These are phyloP conservation scores for Sugiyamaella japonica DNA, from an alignment of 1,139 yeast species.

Conservation along the genomic window DNA sequence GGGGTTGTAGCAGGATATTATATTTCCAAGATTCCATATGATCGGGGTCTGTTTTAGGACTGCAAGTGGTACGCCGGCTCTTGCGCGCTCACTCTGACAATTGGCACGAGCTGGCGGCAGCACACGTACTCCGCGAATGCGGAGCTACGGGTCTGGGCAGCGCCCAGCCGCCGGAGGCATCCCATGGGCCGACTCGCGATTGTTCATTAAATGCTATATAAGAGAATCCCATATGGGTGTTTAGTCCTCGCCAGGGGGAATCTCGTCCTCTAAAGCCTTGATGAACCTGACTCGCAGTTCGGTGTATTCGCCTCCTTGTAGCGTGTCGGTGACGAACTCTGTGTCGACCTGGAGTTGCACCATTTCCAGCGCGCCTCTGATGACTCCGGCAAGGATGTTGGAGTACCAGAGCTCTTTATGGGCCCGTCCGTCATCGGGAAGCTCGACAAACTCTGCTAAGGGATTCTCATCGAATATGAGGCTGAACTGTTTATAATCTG, in stretches of 20 bases:
- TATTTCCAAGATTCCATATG: slow-evolving; percentile 10
- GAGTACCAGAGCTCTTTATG: slow-evolving; percentile 85
- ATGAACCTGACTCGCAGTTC: slow-evolving; percentile 74
- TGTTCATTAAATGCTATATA: slow-evolving; percentile 2
- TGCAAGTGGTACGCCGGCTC: too few species aligned
- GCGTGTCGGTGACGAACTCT: slow-evolving; percentile 70
- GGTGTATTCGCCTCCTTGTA: slow-evolving; percentile 81
- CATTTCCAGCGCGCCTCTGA: slow-evolving; percentile 92
- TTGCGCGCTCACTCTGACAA: too few species aligned
- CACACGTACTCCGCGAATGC: too few species aligned
- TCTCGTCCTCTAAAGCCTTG: slow-evolving; percentile 82
- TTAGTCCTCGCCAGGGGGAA: slow-evolving; percentile 94
- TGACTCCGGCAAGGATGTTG: slow-evolving; percentile 83
- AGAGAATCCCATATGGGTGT: background rate
- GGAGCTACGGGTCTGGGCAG: too few species aligned
- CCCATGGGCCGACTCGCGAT: too few species aligned
- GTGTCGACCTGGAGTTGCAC: slow-evolving; percentile 92
- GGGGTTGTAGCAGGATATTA: slow-evolving; percentile 24
- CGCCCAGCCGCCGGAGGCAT: too few species aligned
- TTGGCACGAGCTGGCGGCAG: too few species aligned
- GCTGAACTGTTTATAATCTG: slow-evolving; percentile 72
- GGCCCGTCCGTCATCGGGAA: slow-evolving; percentile 75
- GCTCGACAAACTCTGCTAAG: slow-evolving; percentile 89
- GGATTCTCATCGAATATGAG: slow-evolving; percentile 83
- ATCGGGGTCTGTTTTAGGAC: slow-evolving; percentile 2